These are phyloP conservation scores for Corniculantispora saksenae DNA, from an alignment of 2,329 filamentous ascomycete genomes.

Conservation along the genomic window DNA sequence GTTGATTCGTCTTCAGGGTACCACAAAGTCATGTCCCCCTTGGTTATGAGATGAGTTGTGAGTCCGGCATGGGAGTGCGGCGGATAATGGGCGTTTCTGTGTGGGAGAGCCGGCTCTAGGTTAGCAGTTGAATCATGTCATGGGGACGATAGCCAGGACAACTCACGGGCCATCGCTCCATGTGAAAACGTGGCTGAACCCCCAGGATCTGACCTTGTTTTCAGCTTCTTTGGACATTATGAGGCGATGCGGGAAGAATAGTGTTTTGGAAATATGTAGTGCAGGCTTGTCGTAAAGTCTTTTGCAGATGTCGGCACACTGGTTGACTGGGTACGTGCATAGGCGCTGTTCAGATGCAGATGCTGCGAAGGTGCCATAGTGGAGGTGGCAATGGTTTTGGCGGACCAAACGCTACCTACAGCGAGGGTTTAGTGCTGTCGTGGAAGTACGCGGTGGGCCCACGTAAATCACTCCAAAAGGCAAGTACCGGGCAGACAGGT, in stretches of 20 bases:
- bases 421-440: too few relatives aligned
- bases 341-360: too few relatives aligned
- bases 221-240: constrained; percentile 44
- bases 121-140: constrained; percentile 1
- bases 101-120: background rate
- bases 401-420: background rate
- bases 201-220: constrained; percentile 66
- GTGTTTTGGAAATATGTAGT: background rate
- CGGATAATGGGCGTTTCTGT: constrained; percentile 66
- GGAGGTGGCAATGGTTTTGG: background rate
- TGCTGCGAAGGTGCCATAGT: background rate
- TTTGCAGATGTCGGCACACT: background rate
- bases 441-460: too few relatives aligned
- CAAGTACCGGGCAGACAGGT: too few relatives aligned
- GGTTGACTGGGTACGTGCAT: too few relatives aligned
- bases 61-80: constrained; percentile 65
- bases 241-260: background rate
- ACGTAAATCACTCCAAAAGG: too few relatives aligned
- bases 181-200: constrained; percentile 68
- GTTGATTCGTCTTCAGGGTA: constrained; percentile 61
- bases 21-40: constrained; percentile 64
- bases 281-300: background rate
- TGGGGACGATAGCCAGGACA: background rate
- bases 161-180: constrained; percentile 71
- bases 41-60: constrained; percentile 69